Evolutionary conservation across 2,329 filamentous ascomycete species (phyloP).

Genomic region (Colletotrichum nymphaeae): DNA sequence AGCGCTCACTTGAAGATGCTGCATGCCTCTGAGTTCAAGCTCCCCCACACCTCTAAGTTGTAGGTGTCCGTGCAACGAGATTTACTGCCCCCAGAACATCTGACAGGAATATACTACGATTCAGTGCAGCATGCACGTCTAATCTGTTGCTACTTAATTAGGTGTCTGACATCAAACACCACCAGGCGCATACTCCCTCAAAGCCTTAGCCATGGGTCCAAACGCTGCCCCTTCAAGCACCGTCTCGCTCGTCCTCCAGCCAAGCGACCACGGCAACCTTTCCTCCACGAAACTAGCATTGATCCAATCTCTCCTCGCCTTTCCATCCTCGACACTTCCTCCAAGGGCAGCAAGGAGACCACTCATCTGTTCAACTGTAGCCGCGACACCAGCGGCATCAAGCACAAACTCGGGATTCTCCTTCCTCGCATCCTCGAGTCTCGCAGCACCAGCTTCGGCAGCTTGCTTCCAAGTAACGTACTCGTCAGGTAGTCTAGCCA

Average conservation of each 20-base stretch:
- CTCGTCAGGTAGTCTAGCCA: slow-evolving; percentile 8
- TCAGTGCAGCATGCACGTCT: too few species aligned
- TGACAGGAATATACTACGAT: too few species aligned
- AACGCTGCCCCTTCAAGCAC: neutral
- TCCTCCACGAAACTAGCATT: slow-evolving; percentile 18
- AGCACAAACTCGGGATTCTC: slow-evolving; percentile 10
- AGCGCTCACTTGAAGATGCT: neutral
- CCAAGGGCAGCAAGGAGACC: slow-evolving; percentile 8
- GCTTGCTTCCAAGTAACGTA: slow-evolving; percentile 18
- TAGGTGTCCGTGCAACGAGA: too few species aligned
- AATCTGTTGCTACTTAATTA: too few species aligned
- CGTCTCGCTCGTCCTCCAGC: slow-evolving; percentile 2
- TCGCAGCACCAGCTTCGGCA: slow-evolving; percentile 12
- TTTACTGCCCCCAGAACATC: too few species aligned
- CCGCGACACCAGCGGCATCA: neutral
- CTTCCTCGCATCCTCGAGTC: slow-evolving; percentile 11
- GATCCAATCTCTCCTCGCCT: slow-evolving; percentile 12
- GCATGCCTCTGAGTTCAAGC: too few species aligned
- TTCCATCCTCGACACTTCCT: slow-evolving; percentile 5
- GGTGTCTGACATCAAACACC: too few species aligned
- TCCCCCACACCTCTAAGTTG: too few species aligned
- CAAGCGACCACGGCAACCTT: slow-evolving; percentile 1
- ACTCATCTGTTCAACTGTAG: slow-evolving; percentile 20
- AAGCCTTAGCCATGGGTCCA: slow-evolving; percentile 2
- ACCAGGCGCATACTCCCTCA: slow-evolving; percentile 1